A percentile compares a stretch with the other conserved stretches of the same genome.
Conservation (phyloP, 192 early-diverging fungal genomes). For the Podila clonocystis region DNA sequence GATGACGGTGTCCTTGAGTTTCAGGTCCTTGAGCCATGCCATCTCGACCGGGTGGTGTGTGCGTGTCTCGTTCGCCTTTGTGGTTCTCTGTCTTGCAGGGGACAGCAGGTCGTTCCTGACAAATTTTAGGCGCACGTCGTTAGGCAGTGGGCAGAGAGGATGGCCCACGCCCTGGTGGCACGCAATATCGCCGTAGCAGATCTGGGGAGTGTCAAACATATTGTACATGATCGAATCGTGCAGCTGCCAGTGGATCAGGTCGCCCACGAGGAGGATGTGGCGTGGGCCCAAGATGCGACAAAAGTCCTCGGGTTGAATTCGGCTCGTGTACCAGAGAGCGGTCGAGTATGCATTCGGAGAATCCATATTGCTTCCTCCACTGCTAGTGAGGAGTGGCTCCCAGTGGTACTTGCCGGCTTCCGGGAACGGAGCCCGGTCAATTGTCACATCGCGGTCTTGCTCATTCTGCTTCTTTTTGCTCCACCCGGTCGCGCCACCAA, state of each 20-base stretch:
- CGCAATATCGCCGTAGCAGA: slow-evolving; percentile 64
- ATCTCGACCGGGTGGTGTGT: slow-evolving; percentile 54
- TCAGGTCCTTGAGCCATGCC: slow-evolving; percentile 50
- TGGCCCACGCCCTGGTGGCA: slow-evolving; percentile 55
- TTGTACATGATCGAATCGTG: slow-evolving; percentile 61
- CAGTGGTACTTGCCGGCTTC: slow-evolving; percentile 49
- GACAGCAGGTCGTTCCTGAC: slow-evolving; percentile 64
- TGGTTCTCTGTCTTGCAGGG: not conserved
- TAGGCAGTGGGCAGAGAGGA: slow-evolving; percentile 33
- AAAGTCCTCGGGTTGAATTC: slow-evolving; percentile 35
- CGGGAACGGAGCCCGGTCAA: slow-evolving; percentile 40
- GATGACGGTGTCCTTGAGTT: slow-evolving; percentile 54
- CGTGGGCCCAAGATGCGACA: slow-evolving; percentile 51
- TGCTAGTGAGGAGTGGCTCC: slow-evolving; percentile 6
- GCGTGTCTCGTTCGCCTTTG: slow-evolving; percentile 30
- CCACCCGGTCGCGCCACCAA: slow-evolving; percentile 43
- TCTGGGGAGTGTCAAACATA: slow-evolving; percentile 61
- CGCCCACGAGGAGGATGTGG: slow-evolving; percentile 61
- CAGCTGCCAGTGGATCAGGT: slow-evolving; percentile 59
- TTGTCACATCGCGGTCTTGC: slow-evolving; percentile 35
- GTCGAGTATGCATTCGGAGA: too few relatives aligned
- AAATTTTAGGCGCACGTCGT: slow-evolving; percentile 44
- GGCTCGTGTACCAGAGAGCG: not conserved
- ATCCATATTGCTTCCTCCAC: too few relatives aligned
- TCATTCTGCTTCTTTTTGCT: slow-evolving; percentile 48